Evolutionary conservation across 768 basidiomycete genomes (phyloP).

Genomic region (Zangia roseola): DNA sequence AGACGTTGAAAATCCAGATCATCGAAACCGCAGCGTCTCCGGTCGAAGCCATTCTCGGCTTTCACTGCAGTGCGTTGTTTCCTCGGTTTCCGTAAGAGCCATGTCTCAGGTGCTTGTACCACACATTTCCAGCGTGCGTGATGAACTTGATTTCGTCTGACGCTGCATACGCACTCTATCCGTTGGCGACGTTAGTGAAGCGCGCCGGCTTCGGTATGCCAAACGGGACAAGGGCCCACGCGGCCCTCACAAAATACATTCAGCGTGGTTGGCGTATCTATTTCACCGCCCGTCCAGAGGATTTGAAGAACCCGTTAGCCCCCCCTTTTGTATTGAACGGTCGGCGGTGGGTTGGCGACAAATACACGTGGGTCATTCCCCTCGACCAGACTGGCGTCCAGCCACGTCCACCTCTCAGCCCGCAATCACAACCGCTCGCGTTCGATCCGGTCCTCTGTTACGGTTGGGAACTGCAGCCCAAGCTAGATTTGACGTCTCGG

Average conservation of each 20-base stretch:
- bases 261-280: slow-evolving; percentile 37
- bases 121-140: not conserved
- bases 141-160: slow-evolving; percentile 44
- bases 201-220: slow-evolving; percentile 24
- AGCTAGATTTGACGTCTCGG: too few species aligned
- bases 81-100: not conserved
- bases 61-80: slow-evolving; percentile 45
- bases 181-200: slow-evolving; percentile 38
- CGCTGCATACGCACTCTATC: slow-evolving; percentile 41
- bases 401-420: slow-evolving; percentile 10
- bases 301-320: not conserved
- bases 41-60: slow-evolving; percentile 37
- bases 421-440: slow-evolving; percentile 8
- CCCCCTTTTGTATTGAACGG: too few species aligned
- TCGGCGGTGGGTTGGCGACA: slow-evolving; percentile 36
- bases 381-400: slow-evolving; percentile 22
- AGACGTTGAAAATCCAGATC: slow-evolving; percentile 38
- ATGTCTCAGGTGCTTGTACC: not conserved
- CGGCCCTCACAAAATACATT: slow-evolving; percentile 33
- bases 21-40: slow-evolving; percentile 29
- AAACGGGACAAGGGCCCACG: slow-evolving; percentile 3
- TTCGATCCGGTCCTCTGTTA: slow-evolving; percentile 19
- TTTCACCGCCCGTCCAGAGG: not conserved
- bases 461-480: too few species aligned
- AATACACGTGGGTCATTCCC: slow-evolving; percentile 30